Evolutionary conservation across 345 rosid genomes (phyloP), one percentile per base, ranked within the genome.

Genomic region (Aegle marmelos): DNA sequence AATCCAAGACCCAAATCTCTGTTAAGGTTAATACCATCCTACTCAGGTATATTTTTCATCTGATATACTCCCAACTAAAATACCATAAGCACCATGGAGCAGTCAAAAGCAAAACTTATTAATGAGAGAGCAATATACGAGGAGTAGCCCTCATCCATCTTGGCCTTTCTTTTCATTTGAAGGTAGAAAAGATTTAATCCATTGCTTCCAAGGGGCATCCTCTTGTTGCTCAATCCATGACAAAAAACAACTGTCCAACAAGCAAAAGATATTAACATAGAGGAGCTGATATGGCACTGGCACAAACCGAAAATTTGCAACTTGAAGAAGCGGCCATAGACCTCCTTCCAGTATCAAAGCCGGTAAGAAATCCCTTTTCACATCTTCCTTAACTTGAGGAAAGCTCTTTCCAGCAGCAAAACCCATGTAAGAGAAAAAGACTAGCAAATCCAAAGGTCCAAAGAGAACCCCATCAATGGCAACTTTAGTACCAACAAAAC

Each of bases 181-280:
- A 53, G 77, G 70, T 45, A 80, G 76, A 60, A 87, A 86, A 64
- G 86, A 85, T 31, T 87, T 82, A 68, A 95, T 89, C 93, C 94
- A 90, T 77, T 89, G 85, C 86, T 96, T 96, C 99, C 97, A 93
- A 17, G 96, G 85, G 14, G 99, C 98, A 76, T 93, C 97, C 60
- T 96, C 82, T 79, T 96, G 99, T 83, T 96, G 99, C 73, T 93
- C 98, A 6, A 92, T 56, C 98, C 97, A 96, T 14, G 98, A 92
- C 76, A 93, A 82, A 68, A 96, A 89, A 68, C 91, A 90, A 39
- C 97, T 91, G 90, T 96, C 98, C 74, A 96, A 73, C 75, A 95
- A 83, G 89, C 99, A 93, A 85, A 95, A 95, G 57, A 87, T 72
- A 79, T 93, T 96, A 76, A 92, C 96, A 60, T 96, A 96, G 24